Base-by-base conservation (phyloP, 2,329 filamentous ascomycete species). In the Clarireedia paspali region DNA sequence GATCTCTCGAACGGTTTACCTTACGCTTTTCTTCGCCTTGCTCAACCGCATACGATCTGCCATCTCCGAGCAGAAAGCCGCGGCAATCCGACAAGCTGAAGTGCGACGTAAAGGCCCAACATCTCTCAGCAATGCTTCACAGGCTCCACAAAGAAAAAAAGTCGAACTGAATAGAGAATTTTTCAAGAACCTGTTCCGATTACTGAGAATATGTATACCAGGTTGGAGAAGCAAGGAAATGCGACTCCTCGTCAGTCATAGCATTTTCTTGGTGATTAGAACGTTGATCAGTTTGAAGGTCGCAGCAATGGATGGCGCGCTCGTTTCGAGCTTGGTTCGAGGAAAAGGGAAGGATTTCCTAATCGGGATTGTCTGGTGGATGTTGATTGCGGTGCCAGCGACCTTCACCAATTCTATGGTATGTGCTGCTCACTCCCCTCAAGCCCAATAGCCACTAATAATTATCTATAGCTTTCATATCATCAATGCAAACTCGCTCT, bases 341-440 rank as follows among this genome's bases (percentile, higher is more conserved):
- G 94, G 94, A 2, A 94, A 87, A 63, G 94, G 92, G 15, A 89
- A 84, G 71, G 91, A 95, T 62, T 99, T 99, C 63, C 69, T 97
- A 65, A 84, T 85, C 64, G 85, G 90, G 0, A 84, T 99, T 64
- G 82, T 95, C 5, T 96, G 92, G 91, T 99, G 94, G 94, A 99
- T 99, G 94, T 71, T 92, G 55, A 94, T 99, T 62, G 92, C 94
- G 26, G 80, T 99, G 15, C 94, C 94, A 9, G 94, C 94, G 1
- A 97, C 94, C 0, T 96, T 97, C 70, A 99, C 94, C 42, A 99
- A 99, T 72, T 96, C 91, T 0, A 99, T 99, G 94, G 89, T 94
- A 72, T 71, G 82, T 70, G 24, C 14, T 14, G 15, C 10, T 23
- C 12, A 2, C 4, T 5, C 3, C 12, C 5, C 6, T 42, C 7